phyloP scores from a whole-genome alignment of 2,329 filamentous ascomycete species.

The Colletotrichum navitas region DNA sequence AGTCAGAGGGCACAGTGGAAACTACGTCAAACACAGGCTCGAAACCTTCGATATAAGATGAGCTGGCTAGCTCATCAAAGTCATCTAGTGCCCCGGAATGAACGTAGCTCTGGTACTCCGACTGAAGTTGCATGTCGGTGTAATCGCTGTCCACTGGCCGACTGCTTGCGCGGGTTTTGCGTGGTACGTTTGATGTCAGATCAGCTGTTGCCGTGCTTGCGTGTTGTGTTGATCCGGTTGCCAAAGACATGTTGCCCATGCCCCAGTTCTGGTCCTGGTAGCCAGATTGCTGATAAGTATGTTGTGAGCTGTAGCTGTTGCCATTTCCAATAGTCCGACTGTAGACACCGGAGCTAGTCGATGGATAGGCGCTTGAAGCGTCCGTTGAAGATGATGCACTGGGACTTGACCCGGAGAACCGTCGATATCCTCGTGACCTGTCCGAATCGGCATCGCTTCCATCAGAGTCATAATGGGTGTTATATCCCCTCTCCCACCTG shows the following conservation, averaged over 20 bases:
- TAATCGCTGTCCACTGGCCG: slow-evolving; percentile 27
- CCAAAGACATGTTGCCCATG: slow-evolving; percentile 29
- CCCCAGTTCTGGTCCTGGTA: slow-evolving; percentile 37
- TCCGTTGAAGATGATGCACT: slow-evolving; percentile 35
- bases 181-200: not conserved
- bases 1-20: slow-evolving; percentile 36
- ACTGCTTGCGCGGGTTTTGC: slow-evolving; percentile 7
- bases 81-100: slow-evolving; percentile 29
- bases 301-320: slow-evolving; percentile 7
- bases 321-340: slow-evolving; percentile 31
- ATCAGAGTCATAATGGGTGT: slow-evolving; percentile 34
- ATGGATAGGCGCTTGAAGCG: slow-evolving; percentile 33
- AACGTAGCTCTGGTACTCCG: slow-evolving; percentile 31
- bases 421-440: slow-evolving; percentile 31
- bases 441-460: slow-evolving; percentile 39
- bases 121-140: slow-evolving; percentile 16
- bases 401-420: slow-evolving; percentile 32
- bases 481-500: slow-evolving; percentile 37
- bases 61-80: slow-evolving; percentile 28
- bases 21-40: slow-evolving; percentile 39
- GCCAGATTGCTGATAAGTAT: slow-evolving; percentile 27
- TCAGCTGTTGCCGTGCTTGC: not conserved
- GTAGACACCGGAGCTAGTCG: slow-evolving; percentile 28
- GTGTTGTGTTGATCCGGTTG: slow-evolving; percentile 10
- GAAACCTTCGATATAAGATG: slow-evolving; percentile 31